phyloP scores from a whole-genome alignment of 306 rosid species.

The Gillenia trifoliata region DNA sequence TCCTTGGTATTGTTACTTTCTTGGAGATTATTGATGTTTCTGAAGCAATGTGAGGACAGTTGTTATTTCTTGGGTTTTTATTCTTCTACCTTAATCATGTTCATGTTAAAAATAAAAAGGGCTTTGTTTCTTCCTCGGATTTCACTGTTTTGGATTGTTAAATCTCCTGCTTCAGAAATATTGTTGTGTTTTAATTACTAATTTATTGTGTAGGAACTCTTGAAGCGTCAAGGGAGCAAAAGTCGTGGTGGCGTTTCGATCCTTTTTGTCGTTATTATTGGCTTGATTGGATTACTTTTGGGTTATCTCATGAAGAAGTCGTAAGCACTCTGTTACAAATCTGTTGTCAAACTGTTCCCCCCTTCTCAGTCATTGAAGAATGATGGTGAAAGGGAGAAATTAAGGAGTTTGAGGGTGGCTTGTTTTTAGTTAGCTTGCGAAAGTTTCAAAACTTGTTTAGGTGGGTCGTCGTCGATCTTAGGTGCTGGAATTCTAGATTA shows the following conservation, averaged over 20 bases:
- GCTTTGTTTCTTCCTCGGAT: background rate
- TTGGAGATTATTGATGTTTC: too few relatives aligned
- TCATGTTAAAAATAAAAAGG: background rate
- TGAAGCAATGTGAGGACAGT: background rate
- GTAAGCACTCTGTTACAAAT: slow-evolving; percentile 25
- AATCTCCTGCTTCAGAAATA: background rate
- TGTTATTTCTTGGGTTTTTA: background rate
- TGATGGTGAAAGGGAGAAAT: slow-evolving; percentile 38
- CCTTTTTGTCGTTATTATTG: slow-evolving; percentile 48
- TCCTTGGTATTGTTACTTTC: background rate
- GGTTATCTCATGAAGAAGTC: slow-evolving; percentile 71
- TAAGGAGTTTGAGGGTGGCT: slow-evolving; percentile 29
- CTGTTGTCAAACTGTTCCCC: slow-evolving; percentile 21
- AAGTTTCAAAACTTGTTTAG: slow-evolving; percentile 42
- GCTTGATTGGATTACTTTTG: slow-evolving; percentile 65
- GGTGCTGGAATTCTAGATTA: slow-evolving; percentile 34
- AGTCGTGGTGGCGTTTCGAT: slow-evolving; percentile 62
- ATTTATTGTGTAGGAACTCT: slow-evolving; percentile 59
- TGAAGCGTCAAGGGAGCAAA: slow-evolving; percentile 64
- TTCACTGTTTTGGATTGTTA: background rate
- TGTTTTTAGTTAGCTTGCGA: slow-evolving; percentile 42
- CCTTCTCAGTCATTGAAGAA: slow-evolving; percentile 34
- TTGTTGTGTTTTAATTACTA: slow-evolving; percentile 1
- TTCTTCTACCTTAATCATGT: background rate
- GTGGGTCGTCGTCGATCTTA: slow-evolving; percentile 29